Evolutionary conservation across 495 filamentous ascomycete species (phyloP), one percentile per base, ranked within the genome.

Genomic region (Aspergillus affinis): DNA sequence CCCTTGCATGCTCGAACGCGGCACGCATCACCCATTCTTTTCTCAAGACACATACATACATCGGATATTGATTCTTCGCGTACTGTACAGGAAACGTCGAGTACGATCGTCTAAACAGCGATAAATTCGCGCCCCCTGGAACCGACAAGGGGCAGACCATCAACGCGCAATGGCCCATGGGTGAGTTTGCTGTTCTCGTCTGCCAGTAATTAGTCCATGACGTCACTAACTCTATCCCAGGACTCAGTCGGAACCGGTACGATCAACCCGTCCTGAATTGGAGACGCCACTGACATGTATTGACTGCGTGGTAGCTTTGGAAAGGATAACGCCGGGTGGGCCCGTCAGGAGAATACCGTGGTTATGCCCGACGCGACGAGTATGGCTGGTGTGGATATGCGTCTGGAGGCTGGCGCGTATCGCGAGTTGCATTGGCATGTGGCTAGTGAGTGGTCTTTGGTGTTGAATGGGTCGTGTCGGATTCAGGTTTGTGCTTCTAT

Each of bases 381-480:
- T 54, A 88, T 92, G 84, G 88, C 89, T 1, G 89, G 89, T 52
- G 89, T 92, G 1, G 84, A 92, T 63, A 92, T 92, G 89, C 81
- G 88, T 27, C 82, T 92, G 4, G 83, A 82, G 49, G 81, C 85
- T 3, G 74, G 81, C 45, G 86, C 79, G 0, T 90, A 90, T 61
- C 81, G 88, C 2, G 88, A 91, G 61, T 74, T 91, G 20, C 88
- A 91, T 66, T 90, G 88, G 88, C 88, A 91, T 61, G 84, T 84
- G 18, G 84, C 87, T 0, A 75, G 69, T 54, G 87, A 91, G 66
- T 90, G 88, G 88, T 80, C 84, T 2, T 64, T 86, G 26, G 76
- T 90, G 0, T 62, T 90, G 51, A 88, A 87, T 62, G 88, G 88
- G 0, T 83, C 83, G 46, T 85, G 84, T 18, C 76, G 87, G 20